Evolutionary conservation across 2,329 filamentous ascomycete species (phyloP), one percentile per base, ranked within the genome.

Genomic region (Paraphoma sp.): DNA sequence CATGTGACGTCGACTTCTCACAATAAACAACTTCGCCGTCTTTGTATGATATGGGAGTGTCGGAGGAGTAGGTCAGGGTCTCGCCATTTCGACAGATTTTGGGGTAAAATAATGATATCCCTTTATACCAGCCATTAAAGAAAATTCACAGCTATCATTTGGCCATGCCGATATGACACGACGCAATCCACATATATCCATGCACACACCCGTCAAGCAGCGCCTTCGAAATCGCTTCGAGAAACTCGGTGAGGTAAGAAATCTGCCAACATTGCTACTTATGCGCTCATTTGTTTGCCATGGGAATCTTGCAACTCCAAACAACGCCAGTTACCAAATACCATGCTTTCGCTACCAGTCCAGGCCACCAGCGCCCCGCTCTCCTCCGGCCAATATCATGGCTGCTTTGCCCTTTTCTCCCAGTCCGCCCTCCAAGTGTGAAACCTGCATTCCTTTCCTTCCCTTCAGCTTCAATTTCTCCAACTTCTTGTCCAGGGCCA

Each of bases 401-500:
- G 68, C 69, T 18, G 79, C 80, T 64, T 78, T 81, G 3, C 60
- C 76, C 53, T 76, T 72, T 62, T 79, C 77, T 1, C 80, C 81
- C 46, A 79, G 48, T 1, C 80, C 81, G 33, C 74, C 71, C 29
- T 76, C 70, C 36, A 83, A 63, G 68, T 83, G 80, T 53, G 79
- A 81, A 3, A 78, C 78, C 45, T 74, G 67, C 44, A 76, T 64
- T 0, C 76, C 78, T 72, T 85, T 86, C 65, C 83, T 78, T 0
- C 84, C 85, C 69, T 85, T 85, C 67, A 82, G 74, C 23, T 72
- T 60, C 63, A 67, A 65, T 30, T 59, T 53, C 70, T 83, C 82
- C 55, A 87, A 73, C 68, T 81, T 86, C 75, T 80, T 80, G 68
- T 88, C 86, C 51, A 87, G 66, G 51, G 78, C 81, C 47, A 80